A percentile compares a stretch with the other conserved stretches of the same genome.
These are phyloP conservation scores for Tolypocladium capitatum DNA, from an alignment of 2,329 filamentous ascomycete species.

Conservation along the genomic window DNA sequence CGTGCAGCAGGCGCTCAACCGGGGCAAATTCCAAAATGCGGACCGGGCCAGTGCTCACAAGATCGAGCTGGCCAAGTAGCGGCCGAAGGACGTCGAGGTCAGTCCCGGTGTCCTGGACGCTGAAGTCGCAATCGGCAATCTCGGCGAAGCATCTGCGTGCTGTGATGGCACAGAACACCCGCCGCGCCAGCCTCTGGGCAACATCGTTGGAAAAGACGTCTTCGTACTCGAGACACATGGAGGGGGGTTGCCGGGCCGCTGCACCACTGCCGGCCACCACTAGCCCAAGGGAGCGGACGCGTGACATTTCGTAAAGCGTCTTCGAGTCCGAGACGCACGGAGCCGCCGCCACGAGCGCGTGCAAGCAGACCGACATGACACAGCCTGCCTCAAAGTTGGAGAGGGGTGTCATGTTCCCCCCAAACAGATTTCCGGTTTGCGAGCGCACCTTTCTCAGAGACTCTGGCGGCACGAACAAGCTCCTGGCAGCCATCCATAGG, in stretches of 20 bases:
- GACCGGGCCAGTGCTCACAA: constrained; percentile 30
- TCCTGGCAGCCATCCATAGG: constrained; percentile 47
- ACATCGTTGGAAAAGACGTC: constrained; percentile 50
- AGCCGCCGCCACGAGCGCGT: constrained; percentile 46
- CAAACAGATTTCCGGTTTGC: constrained; percentile 4
- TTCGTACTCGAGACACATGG: constrained; percentile 46
- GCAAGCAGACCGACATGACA: constrained; percentile 46
- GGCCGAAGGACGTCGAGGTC: constrained; percentile 32
- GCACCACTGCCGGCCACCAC: constrained; percentile 32
- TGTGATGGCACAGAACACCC: constrained; percentile 44
- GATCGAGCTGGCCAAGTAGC: constrained; percentile 40
- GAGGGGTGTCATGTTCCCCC: constrained; percentile 2
- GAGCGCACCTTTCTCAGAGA: constrained; percentile 26
- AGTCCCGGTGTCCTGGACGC: constrained; percentile 14
- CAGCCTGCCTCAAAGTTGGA: constrained; percentile 37
- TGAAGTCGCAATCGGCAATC: constrained; percentile 23
- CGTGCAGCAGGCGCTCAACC: constrained; percentile 39
- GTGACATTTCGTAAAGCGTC: constrained; percentile 45
- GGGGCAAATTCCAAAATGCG: constrained; percentile 35
- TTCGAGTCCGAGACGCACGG: constrained; percentile 35
- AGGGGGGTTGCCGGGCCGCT: constrained; percentile 30
- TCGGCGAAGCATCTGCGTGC: constrained; percentile 37
- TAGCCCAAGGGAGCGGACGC: constrained; percentile 41
- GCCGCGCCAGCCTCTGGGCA: constrained; percentile 42
- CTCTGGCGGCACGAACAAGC: constrained; percentile 43